Base-by-base conservation (phyloP, 139 green algal genomes). In the Astrephomene gubernaculifera region DNA sequence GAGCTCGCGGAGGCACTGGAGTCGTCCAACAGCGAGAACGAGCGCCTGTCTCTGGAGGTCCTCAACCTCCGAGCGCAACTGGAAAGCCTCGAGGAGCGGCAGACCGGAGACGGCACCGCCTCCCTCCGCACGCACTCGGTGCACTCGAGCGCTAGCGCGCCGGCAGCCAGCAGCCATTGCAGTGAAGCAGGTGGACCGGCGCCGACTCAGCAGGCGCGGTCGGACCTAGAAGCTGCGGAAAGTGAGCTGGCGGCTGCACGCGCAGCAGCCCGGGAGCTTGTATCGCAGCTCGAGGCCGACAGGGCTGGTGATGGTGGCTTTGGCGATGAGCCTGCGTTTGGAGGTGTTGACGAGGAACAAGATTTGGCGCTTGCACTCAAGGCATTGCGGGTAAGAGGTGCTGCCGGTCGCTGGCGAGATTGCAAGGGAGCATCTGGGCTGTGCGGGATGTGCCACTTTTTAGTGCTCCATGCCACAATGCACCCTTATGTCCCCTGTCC, bases 1-100 rank as follows among this genome's bases (percentile, higher is more conserved):
- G 79, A 85, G 64, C 33, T 85, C 1, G 79, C 79, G 1, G 79
- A 85, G 61, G 79, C 79, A 4, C 63, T 85, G 6, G 79, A 85
- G 2, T 8, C 44, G 33, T 38, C 44, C 9, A 72, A 72, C 39
- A 70, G 19, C 27, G 76, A 83, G 76, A 83, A 83, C 60, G 76
- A 83, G 60, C 76, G 76, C 21, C 31, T 83, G 3, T 83, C 76
- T 2, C 17, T 83, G 39, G 76, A 83, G 39, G 60, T 72, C 12
- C 29, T 83, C 0, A 31, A 22, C 27, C 76, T 83, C 3, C 76
- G 76, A 17, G 61, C 60, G 1, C 61, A 72, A 60, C 1, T 83
- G 19, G 76, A 83, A 33, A 36, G 57, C 33, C 9, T 43, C 2
- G 76, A 83, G 39, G 38, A 8, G 27, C 29, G 38, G 14, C n/a